Conservation (phyloP, 495 filamentous ascomycete species). For the Patellaria atrata region DNA sequence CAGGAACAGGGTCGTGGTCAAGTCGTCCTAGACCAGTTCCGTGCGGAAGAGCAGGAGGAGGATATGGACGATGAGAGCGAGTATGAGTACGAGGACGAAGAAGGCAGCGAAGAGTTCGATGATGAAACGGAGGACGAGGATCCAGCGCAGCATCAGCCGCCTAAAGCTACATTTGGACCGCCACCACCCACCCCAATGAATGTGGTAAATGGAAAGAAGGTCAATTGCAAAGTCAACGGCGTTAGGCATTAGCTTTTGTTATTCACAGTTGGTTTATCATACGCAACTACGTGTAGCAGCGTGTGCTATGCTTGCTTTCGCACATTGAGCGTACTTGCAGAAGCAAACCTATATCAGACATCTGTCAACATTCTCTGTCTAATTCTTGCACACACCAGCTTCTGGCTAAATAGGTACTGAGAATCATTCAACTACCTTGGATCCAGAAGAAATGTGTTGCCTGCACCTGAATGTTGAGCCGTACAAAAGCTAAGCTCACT, state of each 20-base stretch:
- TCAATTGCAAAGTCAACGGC: constrained; percentile 21
- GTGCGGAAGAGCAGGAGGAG: constrained; percentile 48
- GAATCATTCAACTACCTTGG: too few species aligned
- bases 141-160: constrained; percentile 15
- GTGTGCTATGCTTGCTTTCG: neutral
- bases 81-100: constrained; percentile 51
- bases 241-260: constrained; percentile 15
- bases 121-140: constrained; percentile 27
- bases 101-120: constrained; percentile 46
- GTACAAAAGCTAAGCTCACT: neutral
- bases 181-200: constrained; percentile 25
- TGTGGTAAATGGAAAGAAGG: constrained; percentile 18
- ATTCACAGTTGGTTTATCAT: neutral
- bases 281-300: neutral
- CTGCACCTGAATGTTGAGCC: neutral
- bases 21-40: constrained; percentile 26
- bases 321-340: neutral
- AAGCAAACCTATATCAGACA: constrained; percentile 1
- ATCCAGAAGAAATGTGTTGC: too few species aligned
- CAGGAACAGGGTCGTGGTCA: constrained; percentile 74
- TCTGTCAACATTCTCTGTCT: constrained; percentile 1
- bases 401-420: too few species aligned
- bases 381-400: neutral
- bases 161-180: constrained; percentile 24
- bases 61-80: constrained; percentile 59